These are phyloP conservation scores for Tritrichomonas foetus DNA, from an alignment of 208 protist species.

Conservation along the genomic window DNA sequence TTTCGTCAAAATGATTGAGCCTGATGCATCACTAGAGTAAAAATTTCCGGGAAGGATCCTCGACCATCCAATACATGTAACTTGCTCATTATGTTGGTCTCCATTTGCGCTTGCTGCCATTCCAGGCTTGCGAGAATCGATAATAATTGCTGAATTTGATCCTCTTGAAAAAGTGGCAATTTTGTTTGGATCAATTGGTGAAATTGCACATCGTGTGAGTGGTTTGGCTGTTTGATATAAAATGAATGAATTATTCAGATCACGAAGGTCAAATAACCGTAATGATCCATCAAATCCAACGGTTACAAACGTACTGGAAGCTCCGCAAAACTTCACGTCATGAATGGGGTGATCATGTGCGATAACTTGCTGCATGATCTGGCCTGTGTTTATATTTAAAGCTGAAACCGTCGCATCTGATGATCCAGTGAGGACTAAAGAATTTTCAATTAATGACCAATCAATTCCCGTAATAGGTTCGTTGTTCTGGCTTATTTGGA, in stretches of 20 bases:
- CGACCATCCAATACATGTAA: neutral
- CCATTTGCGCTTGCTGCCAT: neutral
- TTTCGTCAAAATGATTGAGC: neutral
- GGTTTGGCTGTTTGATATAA: neutral
- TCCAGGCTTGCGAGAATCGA: neutral
- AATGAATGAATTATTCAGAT: neutral
- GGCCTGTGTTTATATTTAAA: neutral
- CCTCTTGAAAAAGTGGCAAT: neutral
- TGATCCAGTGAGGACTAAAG: neutral
- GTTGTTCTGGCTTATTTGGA: neutral
- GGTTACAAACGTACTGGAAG: neutral
- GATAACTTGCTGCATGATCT: neutral
- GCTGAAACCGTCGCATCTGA: neutral
- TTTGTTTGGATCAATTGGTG: neutral
- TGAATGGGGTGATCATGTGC: neutral
- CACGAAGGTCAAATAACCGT: neutral
- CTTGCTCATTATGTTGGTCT: neutral
- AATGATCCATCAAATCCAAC: neutral
- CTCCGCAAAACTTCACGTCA: neutral
- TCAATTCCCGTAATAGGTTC: neutral
- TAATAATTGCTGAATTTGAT: neutral
- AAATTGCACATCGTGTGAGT: neutral
- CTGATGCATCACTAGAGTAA: neutral
- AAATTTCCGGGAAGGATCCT: neutral
- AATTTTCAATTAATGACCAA: neutral